These are phyloP conservation scores for Stentor roeselii DNA, from an alignment of 73 alveolate genomes.

Conservation along the genomic window DNA sequence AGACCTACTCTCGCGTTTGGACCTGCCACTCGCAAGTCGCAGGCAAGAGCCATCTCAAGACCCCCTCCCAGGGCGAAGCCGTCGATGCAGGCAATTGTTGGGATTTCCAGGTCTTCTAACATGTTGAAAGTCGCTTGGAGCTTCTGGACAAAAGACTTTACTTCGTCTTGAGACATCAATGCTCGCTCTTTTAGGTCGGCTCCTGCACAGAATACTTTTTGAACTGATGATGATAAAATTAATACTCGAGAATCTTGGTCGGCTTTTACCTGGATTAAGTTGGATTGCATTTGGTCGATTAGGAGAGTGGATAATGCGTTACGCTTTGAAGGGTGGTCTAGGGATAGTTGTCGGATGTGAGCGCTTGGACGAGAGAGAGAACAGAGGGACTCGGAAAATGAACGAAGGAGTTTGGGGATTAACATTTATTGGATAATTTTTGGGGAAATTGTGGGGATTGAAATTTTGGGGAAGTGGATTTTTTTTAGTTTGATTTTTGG, in stretches of 20 bases:
- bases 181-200: slow-evolving; percentile 91
- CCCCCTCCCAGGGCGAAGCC: slow-evolving; percentile 99
- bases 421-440: too few relatives aligned
- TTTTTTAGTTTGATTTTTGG: too few relatives aligned
- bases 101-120: slow-evolving; percentile 72
- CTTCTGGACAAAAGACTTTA: slow-evolving; percentile 52
- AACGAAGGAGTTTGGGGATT: neutral
- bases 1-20: slow-evolving; percentile 82
- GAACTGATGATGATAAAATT: slow-evolving; percentile 33
- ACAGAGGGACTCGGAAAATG: neutral
- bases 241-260: slow-evolving; percentile 32
- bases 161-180: slow-evolving; percentile 69
- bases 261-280: neutral
- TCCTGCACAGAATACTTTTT: slow-evolving; percentile 82
- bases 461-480: too few relatives aligned
- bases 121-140: slow-evolving; percentile 62
- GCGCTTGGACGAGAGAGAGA: neutral
- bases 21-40: slow-evolving; percentile 90
- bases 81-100: slow-evolving; percentile 87
- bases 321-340: slow-evolving; percentile 12
- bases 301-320: slow-evolving; percentile 21
- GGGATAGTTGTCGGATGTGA: slow-evolving; percentile 10
- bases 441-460: too few relatives aligned
- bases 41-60: slow-evolving; percentile 87
- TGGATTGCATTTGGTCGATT: neutral